Base-by-base conservation (phyloP, 352 stramenopile genomes). In the Phytophthora megakarya region DNA sequence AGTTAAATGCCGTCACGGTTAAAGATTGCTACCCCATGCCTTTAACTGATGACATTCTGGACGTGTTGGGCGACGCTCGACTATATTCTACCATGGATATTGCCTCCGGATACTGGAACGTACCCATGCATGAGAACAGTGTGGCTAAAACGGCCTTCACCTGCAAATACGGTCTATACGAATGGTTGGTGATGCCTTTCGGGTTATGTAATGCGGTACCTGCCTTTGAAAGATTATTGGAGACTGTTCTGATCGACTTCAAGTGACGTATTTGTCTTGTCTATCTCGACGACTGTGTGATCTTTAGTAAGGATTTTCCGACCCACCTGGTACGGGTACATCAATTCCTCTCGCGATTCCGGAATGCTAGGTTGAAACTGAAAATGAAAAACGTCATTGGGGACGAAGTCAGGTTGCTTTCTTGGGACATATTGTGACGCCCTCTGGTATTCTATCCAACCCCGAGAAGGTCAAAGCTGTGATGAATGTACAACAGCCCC, bases 371-470 rank as follows among this genome's bases (percentile, higher is more conserved):
- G 0, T 53, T 52, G 16, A 61, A 61, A 11, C 10, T 61, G 2
- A 45, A 61, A 8, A 61, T 53, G 28, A 61, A 53, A 21, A 61
- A 52, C 53, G 53, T 30, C 53, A 61, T 26, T 59, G 38, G 42
- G 42, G 42, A 7, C 19, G 42, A 8, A 53, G 30, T 7, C 53
- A 52, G 30, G 42, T 61, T 12, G 42, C 53, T 0, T 61, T 61
- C 30, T n/a, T 53, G 11, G 32, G 53, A 15, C n/a, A n/a, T n/a
- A n/a, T n/a, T n/a, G n/a, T n/a, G n/a, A n/a, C n/a, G n/a, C n/a
- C n/a, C n/a, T n/a, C n/a, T n/a, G n/a, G n/a, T n/a, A n/a, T n/a
- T n/a, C n/a, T n/a, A n/a, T n/a, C n/a, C n/a, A n/a, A n/a, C n/a
- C n/a, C n/a, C n/a, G n/a, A n/a, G n/a, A n/a, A n/a, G n/a, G n/a